Evolutionary conservation across 352 stramenopile species (phyloP).

Genomic region (Globisporangium abappressorium): DNA sequence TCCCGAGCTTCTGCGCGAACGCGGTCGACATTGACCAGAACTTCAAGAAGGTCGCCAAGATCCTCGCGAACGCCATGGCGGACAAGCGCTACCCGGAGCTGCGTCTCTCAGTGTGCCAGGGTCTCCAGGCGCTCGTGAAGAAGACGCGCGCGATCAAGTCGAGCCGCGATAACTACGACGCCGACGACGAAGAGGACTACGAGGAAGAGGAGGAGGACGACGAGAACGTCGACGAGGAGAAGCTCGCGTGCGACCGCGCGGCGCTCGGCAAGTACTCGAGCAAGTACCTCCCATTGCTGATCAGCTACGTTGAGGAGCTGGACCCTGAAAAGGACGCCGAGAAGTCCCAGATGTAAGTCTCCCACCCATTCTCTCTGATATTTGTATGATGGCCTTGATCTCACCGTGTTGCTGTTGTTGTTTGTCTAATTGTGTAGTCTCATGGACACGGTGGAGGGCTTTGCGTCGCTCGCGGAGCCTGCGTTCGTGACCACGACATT

Average conservation of each 20-base stretch:
- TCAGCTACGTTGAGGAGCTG: conserved; percentile 81
- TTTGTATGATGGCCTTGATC: not conserved
- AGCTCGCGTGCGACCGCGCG: conserved; percentile 66
- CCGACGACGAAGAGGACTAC: conserved; percentile 38
- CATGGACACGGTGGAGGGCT: conserved; percentile 79
- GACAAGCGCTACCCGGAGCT: conserved; percentile 86
- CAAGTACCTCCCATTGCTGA: conserved; percentile 82
- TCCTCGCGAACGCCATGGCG: conserved; percentile 82
- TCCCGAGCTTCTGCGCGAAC: conserved; percentile 75
- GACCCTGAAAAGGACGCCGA: conserved; percentile 77
- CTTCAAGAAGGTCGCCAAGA: conserved; percentile 87
- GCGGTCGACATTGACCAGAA: conserved; percentile 70
- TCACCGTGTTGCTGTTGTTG: not conserved
- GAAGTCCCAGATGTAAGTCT: conserved; percentile 39
- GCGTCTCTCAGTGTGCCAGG: conserved; percentile 80
- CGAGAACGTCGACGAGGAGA: conserved; percentile 69
- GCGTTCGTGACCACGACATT: conserved; percentile 69
- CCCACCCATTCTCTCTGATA: too few species aligned
- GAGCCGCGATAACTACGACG: conserved; percentile 43
- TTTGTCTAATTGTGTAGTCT: conserved; percentile 20
- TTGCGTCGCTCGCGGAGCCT: conserved; percentile 70
- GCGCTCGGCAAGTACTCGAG: conserved; percentile 75
- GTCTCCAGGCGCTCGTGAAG: conserved; percentile 80
- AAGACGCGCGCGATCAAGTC: conserved; percentile 47
- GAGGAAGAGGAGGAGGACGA: conserved; percentile 42